A percentile compares a stretch with the other conserved stretches of the same genome.
These are phyloP conservation scores for Vaccinium darrowii DNA, from an alignment of 148 eudicot genomes.

Conservation along the genomic window DNA sequence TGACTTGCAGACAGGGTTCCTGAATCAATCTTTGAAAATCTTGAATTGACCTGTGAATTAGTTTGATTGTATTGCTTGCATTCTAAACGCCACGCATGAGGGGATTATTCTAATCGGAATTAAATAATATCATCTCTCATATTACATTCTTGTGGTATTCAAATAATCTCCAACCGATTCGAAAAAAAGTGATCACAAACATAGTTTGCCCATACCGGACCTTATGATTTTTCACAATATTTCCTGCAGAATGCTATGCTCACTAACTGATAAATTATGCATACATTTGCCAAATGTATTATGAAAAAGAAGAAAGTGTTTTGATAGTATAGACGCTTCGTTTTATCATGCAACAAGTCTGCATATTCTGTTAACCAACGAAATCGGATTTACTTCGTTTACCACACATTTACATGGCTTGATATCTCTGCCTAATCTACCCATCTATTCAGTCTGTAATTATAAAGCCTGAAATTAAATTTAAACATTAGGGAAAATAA, in stretches of 20 bases:
- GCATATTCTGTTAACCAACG: background rate
- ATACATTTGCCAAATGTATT: background rate
- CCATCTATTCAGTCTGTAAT: background rate
- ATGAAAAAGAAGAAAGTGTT: background rate
- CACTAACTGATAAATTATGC: background rate
- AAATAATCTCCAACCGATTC: background rate
- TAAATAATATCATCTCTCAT: too few species aligned
- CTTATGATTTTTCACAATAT: too few species aligned
- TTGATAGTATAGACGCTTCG: background rate
- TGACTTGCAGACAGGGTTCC: too few species aligned
- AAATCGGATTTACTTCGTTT: background rate
- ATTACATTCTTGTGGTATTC: too few species aligned
- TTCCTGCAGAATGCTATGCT: background rate
- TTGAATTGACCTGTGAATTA: too few species aligned
- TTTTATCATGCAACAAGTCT: background rate
- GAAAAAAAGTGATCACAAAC: background rate
- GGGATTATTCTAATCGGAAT: too few species aligned
- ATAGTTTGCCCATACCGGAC: background rate
- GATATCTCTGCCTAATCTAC: background rate
- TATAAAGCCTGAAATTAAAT: background rate
- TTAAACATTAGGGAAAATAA: background rate
- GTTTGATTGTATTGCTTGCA: too few species aligned
- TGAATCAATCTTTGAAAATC: too few species aligned
- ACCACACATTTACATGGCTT: background rate
- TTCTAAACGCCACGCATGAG: too few species aligned